Percentiles rank a stretch among this genome's conserved stretches.
phyloP scores from a whole-genome alignment of 169 alveolate species.

The Plasmodium ovale region DNA sequence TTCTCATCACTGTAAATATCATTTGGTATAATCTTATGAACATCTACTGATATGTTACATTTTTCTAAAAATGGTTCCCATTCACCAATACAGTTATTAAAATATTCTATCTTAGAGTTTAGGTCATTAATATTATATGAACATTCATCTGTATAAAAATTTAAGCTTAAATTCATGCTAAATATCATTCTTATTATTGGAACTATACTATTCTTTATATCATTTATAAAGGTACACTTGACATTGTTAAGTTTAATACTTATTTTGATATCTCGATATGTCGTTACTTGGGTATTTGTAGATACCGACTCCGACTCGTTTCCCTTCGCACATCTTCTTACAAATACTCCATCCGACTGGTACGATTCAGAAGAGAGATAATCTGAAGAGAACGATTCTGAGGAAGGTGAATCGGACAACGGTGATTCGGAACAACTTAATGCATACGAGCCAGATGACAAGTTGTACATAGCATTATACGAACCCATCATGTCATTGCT shows the following conservation, averaged over 20 bases:
- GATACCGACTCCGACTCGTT: conserved; percentile 9
- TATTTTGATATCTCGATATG: conserved; percentile 78
- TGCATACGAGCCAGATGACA: conserved; percentile 12
- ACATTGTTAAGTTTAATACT: conserved; percentile 83
- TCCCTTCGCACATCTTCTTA: background rate
- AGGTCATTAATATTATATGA: conserved; percentile 68
- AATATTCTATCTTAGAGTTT: conserved; percentile 81
- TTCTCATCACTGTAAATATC: conserved; percentile 78
- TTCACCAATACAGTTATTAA: conserved; percentile 86
- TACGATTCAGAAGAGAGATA: conserved; percentile 12
- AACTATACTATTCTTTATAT: conserved; percentile 84
- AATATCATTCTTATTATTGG: conserved; percentile 85
- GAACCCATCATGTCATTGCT: conserved; percentile 30
- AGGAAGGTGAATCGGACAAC: too few species aligned
- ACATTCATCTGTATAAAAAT: conserved; percentile 53
- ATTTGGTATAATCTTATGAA: conserved; percentile 49
- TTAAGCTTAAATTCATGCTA: conserved; percentile 56
- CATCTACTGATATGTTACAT: conserved; percentile 76
- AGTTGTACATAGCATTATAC: conserved; percentile 3
- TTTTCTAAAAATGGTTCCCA: conserved; percentile 89
- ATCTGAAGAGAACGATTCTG: background rate
- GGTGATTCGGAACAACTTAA: conserved; percentile 26
- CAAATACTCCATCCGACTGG: background rate
- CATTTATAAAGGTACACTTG: conserved; percentile 85
- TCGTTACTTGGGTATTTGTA: conserved; percentile 6